These are phyloP conservation scores for Scedosporium minutisporum DNA, from an alignment of 2,329 filamentous ascomycete species.

Conservation along the genomic window DNA sequence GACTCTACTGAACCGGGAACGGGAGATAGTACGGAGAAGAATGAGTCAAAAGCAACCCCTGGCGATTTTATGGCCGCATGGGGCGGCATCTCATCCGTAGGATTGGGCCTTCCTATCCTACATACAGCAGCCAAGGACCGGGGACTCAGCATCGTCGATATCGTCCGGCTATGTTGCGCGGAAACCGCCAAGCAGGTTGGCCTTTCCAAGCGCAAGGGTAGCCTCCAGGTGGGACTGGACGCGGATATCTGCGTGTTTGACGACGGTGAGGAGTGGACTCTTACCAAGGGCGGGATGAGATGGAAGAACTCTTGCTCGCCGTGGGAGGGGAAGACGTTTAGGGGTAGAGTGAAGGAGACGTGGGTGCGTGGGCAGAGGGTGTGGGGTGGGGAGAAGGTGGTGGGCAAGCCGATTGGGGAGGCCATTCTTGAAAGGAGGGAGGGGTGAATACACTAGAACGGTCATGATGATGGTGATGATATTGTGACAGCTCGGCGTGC, in stretches of 20 bases:
- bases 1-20: conserved; percentile 15
- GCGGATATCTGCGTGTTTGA: conserved; percentile 91
- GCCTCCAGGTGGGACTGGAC: conserved; percentile 70
- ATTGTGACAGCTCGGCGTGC: too few species aligned
- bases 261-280: conserved; percentile 66
- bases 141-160: conserved; percentile 53
- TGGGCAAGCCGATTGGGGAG: conserved; percentile 38
- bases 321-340: conserved; percentile 73
- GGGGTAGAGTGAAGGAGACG: conserved; percentile 72
- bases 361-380: conserved; percentile 71
- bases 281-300: conserved; percentile 70
- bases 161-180: conserved; percentile 75
- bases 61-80: conserved; percentile 95
- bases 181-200: conserved; percentile 88
- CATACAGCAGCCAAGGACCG: conserved; percentile 56
- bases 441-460: background rate
- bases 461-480: background rate
- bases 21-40: conserved; percentile 31
- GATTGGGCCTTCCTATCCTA: conserved; percentile 82
- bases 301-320: conserved; percentile 91
- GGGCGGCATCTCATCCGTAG: conserved; percentile 93
- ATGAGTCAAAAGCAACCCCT: conserved; percentile 21
- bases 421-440: conserved; percentile 51
- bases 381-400: conserved; percentile 54
- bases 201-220: conserved; percentile 71